Conservation (phyloP, 2,329 filamentous ascomycete species). For the Fusarium subtropicale region DNA sequence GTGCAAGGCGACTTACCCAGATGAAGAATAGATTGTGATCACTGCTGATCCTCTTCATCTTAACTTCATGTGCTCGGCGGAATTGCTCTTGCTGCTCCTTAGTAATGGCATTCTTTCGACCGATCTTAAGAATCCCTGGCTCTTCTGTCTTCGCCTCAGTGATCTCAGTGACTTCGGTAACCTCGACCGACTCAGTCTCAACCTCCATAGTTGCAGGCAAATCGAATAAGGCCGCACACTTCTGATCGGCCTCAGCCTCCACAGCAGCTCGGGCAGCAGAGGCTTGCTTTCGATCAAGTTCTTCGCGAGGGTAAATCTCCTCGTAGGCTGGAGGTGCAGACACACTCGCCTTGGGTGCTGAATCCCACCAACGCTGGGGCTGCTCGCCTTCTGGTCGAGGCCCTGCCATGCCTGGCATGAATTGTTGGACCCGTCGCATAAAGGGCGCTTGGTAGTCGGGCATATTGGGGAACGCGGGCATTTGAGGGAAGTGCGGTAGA, state of each 20-base stretch:
- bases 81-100: conserved; percentile 74
- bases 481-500: conserved; percentile 64
- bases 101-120: conserved; percentile 72
- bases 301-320: conserved; percentile 75
- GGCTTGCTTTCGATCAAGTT: conserved; percentile 66
- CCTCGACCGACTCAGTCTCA: conserved; percentile 52
- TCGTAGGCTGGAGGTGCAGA: conserved; percentile 79
- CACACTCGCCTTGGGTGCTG: conserved; percentile 63
- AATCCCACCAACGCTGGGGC: conserved; percentile 71
- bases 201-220: conserved; percentile 49
- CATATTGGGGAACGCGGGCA: conserved; percentile 70
- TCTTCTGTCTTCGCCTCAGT: conserved; percentile 56
- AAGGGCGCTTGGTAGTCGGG: conserved; percentile 80
- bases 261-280: conserved; percentile 68
- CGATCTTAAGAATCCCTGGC: conserved; percentile 65
- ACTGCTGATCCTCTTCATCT: conserved; percentile 71
- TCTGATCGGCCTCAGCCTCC: conserved; percentile 69
- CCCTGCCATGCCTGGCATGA: conserved; percentile 74
- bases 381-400: conserved; percentile 60
- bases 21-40: conserved; percentile 76
- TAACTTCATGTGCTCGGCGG: conserved; percentile 69
- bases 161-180: conserved; percentile 51
- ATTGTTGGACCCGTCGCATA: conserved; percentile 77
- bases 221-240: conserved; percentile 67
- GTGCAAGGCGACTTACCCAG: conserved; percentile 64